Evolutionary conservation across 352 stramenopile species (phyloP).

Genomic region (Phytophthora ramorum): DNA sequence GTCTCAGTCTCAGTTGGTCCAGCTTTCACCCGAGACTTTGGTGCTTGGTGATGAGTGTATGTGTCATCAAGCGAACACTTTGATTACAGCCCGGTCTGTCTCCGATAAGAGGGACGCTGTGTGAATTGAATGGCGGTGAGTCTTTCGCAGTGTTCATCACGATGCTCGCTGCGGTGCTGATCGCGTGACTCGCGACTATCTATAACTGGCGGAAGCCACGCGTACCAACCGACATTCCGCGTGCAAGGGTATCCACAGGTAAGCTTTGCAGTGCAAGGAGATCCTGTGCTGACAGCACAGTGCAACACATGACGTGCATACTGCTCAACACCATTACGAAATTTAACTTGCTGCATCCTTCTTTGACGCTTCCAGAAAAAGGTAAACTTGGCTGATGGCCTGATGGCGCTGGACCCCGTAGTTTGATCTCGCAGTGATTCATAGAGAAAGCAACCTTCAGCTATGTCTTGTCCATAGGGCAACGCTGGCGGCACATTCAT

Average conservation of each 20-base stretch:
- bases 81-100: background rate
- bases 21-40: background rate
- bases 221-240: background rate
- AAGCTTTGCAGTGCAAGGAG: too few species aligned
- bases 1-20: too few species aligned
- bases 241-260: too few species aligned
- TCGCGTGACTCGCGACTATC: background rate
- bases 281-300: too few species aligned
- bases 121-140: background rate
- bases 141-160: background rate
- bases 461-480: constrained; percentile 13
- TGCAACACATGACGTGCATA: too few species aligned
- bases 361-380: too few species aligned
- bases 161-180: background rate
- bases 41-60: background rate
- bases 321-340: too few species aligned
- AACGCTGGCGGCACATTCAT: constrained; percentile 11
- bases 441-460: constrained; percentile 17
- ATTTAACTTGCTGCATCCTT: too few species aligned
- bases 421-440: constrained; percentile 15
- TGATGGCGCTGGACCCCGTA: background rate
- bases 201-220: background rate
- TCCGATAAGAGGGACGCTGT: background rate
- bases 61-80: background rate
- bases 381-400: too few species aligned